Conservation (phyloP, 768 basidiomycete species). For the Kondoa malvinella region DNA sequence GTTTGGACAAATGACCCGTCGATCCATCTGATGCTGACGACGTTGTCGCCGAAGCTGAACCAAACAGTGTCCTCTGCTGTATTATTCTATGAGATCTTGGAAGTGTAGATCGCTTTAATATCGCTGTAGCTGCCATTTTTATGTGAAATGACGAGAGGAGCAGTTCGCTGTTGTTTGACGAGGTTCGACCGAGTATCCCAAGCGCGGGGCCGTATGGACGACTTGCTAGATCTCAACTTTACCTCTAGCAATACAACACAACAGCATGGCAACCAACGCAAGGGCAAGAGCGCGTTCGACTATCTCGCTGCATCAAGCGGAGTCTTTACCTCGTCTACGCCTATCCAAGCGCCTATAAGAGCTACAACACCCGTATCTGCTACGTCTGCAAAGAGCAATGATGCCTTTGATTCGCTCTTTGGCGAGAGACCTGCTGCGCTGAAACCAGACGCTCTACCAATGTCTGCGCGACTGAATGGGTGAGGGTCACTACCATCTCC, state of each 20-base stretch:
- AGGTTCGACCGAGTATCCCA: too few relatives aligned
- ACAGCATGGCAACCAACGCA: background rate
- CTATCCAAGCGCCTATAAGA: background rate
- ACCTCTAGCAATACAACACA: background rate
- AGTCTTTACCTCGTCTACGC: background rate
- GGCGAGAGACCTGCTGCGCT: background rate
- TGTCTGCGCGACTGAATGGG: background rate
- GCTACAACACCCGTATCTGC: background rate
- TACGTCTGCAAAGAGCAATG: background rate
- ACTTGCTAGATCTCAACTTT: slow-evolving; percentile 25
- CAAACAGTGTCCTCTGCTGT: too few relatives aligned
- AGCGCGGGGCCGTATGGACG: too few relatives aligned
- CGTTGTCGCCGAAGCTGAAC: too few relatives aligned
- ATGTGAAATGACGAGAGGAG: too few relatives aligned
- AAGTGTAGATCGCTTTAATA: too few relatives aligned
- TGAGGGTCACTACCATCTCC: background rate
- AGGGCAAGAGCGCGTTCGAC: background rate
- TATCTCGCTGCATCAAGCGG: slow-evolving; percentile 9
- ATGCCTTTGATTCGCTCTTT: background rate
- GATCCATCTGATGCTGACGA: background rate
- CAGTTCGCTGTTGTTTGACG: too few relatives aligned
- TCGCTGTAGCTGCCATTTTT: too few relatives aligned
- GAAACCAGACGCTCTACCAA: background rate
- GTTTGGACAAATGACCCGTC: background rate
- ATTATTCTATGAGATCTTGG: too few relatives aligned